A percentile compares a stretch with the other conserved stretches of the same genome.
These are phyloP conservation scores for Pythium aquatile DNA, from an alignment of 352 stramenopile genomes.

Conservation along the genomic window DNA sequence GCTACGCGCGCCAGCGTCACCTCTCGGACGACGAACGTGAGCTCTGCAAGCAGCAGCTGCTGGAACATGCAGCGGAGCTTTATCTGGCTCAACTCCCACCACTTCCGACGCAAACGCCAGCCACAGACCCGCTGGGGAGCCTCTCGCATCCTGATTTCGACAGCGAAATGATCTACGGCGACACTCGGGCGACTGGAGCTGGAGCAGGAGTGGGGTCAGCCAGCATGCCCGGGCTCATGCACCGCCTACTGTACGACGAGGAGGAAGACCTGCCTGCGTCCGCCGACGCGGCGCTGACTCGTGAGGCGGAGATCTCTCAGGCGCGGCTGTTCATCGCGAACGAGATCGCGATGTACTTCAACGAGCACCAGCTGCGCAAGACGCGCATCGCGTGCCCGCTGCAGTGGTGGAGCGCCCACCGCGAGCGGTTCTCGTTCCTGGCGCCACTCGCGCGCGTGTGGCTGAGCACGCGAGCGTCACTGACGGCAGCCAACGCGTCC, in stretches of 20 bases:
- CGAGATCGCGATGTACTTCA: conserved; percentile 41
- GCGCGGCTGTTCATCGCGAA: conserved; percentile 34
- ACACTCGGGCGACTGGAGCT: conserved; percentile 2
- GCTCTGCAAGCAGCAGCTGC: conserved; percentile 19
- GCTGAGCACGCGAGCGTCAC: conserved; percentile 30
- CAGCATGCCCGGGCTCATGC: conserved; percentile 42
- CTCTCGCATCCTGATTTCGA: conserved; percentile 31
- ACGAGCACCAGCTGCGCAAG: conserved; percentile 45
- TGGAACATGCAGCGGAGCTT: conserved; percentile 24
- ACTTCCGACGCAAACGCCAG: not conserved
- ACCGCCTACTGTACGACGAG: conserved; percentile 51
- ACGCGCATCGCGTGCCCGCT: conserved; percentile 40
- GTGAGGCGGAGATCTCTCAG: conserved; percentile 41
- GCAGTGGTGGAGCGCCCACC: conserved; percentile 45
- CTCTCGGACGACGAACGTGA: conserved; percentile 40
- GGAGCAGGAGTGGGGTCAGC: not conserved
- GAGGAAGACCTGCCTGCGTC: conserved; percentile 36
- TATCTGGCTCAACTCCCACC: conserved; percentile 31
- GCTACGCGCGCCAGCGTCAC: conserved; percentile 44
- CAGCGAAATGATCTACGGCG: conserved; percentile 34
- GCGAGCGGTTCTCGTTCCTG: conserved; percentile 43
- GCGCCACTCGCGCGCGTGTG: conserved; percentile 38
- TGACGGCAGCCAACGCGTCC: not conserved
- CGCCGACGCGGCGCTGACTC: conserved; percentile 27
- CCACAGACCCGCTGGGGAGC: conserved; percentile 20